These are phyloP conservation scores for Escovopsis sp. DNA, from an alignment of 2,329 filamentous ascomycete genomes.

Conservation along the genomic window DNA sequence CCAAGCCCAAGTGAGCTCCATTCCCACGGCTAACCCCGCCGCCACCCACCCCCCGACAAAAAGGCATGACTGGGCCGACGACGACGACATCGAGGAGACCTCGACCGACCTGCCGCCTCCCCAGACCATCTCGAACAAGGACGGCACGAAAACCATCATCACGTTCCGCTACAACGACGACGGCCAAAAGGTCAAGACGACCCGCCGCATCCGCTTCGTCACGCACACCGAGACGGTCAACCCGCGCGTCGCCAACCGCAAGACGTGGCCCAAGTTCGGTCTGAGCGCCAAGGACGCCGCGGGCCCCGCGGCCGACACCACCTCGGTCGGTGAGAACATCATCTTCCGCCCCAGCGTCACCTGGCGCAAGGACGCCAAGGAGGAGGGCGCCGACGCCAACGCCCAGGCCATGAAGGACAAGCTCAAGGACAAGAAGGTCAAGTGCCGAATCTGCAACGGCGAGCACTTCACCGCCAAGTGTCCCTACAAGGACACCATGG, in stretches of 20 bases:
- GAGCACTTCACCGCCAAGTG: constrained; percentile 99
- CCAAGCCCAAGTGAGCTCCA: constrained; percentile 25
- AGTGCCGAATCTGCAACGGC: constrained; percentile 96
- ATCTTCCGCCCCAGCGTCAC: constrained; percentile 85
- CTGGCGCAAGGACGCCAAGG: constrained; percentile 83
- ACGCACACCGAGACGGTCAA: constrained; percentile 89
- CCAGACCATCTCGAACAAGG: constrained; percentile 90
- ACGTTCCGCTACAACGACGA: constrained; percentile 84
- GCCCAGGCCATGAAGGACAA: constrained; percentile 63
- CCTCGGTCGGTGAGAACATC: constrained; percentile 93
- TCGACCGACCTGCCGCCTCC: constrained; percentile 59
- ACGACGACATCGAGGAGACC: constrained; percentile 73
- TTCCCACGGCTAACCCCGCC: constrained; percentile 20
- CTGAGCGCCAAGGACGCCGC: constrained; percentile 68
- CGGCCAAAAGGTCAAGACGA: constrained; percentile 93
- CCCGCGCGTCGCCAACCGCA: constrained; percentile 88
- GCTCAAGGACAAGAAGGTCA: constrained; percentile 98
- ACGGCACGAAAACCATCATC: constrained; percentile 92
- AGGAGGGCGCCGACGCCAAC: constrained; percentile 60
- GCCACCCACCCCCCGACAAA: no score
- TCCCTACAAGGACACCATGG: constrained; percentile 99
- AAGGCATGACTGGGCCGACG: constrained; percentile 96
- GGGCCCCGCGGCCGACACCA: constrained; percentile 80
- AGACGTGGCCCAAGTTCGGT: constrained; percentile 88
- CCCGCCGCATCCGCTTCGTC: constrained; percentile 84